phyloP scores from a whole-genome alignment of 345 rosid species.

The Mallotus nudiflorus region DNA sequence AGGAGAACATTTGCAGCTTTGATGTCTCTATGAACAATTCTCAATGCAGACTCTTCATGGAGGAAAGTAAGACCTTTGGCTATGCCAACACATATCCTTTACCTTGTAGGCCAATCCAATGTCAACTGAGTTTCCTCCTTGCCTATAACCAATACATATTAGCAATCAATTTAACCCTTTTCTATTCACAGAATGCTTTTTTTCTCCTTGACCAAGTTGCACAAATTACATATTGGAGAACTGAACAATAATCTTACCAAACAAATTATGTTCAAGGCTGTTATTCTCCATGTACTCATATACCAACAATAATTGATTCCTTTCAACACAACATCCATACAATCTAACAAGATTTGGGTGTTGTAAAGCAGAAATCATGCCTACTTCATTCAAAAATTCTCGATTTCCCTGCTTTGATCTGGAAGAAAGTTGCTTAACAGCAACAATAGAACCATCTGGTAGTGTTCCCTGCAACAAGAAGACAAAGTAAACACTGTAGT shows the following conservation, averaged over 20 bases:
- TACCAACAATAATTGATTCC: constrained; percentile 29
- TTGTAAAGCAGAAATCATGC: constrained; percentile 36
- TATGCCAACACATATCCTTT: constrained; percentile 15
- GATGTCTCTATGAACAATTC: constrained; percentile 25
- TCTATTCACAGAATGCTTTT: not conserved
- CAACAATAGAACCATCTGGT: constrained; percentile 15
- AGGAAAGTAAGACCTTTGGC: constrained; percentile 25
- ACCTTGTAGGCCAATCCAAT: constrained; percentile 21
- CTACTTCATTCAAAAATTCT: constrained; percentile 34
- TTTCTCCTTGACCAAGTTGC: not conserved
- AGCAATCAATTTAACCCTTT: not conserved
- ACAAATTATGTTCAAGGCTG: constrained; percentile 31
- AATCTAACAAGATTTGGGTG: constrained; percentile 41
- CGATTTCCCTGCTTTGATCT: constrained; percentile 22
- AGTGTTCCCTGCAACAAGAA: constrained; percentile 14
- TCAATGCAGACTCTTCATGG: constrained; percentile 21
- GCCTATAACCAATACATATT: not conserved
- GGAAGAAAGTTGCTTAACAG: constrained; percentile 23
- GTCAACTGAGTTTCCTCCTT: not conserved
- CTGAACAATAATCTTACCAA: constrained; percentile 23
- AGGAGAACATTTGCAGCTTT: constrained; percentile 23
- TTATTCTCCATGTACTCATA: constrained; percentile 41
- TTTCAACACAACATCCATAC: constrained; percentile 35
- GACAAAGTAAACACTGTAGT: not conserved
- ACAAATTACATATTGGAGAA: not conserved